These are phyloP conservation scores for Aspergillus leporis DNA, from an alignment of 495 filamentous ascomycete genomes.

Conservation along the genomic window DNA sequence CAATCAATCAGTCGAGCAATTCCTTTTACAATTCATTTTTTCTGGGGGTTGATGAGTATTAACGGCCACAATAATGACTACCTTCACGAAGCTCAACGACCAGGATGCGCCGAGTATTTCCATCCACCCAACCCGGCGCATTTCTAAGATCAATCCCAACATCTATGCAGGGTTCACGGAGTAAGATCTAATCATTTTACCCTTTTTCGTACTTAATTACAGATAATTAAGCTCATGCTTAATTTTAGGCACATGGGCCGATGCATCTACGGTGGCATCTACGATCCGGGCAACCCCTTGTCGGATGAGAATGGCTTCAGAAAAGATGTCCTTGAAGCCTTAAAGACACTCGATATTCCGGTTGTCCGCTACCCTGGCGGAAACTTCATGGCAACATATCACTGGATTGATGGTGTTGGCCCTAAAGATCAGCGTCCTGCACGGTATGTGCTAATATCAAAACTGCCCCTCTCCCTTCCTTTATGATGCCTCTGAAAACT, in stretches of 20 bases:
- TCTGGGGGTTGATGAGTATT: constrained; percentile 1
- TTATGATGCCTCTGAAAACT: not conserved
- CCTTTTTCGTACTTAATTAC: not conserved
- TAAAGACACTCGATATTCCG: constrained; percentile 69
- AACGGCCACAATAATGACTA: constrained; percentile 53
- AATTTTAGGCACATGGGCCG: constrained; percentile 70
- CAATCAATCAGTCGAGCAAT: constrained; percentile 15
- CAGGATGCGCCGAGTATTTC: constrained; percentile 59
- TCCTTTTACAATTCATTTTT: not conserved
- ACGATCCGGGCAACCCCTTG: constrained; percentile 69
- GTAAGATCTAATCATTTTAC: constrained; percentile 40
- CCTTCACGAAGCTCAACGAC: constrained; percentile 64
- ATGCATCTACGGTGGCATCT: constrained; percentile 84
- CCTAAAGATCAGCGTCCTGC: constrained; percentile 64
- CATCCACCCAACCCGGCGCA: constrained; percentile 56
- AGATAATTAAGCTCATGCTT: constrained; percentile 14
- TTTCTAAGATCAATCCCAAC: constrained; percentile 70
- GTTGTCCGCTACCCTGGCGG: constrained; percentile 79
- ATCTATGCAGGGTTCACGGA: constrained; percentile 78
- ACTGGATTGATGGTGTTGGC: constrained; percentile 79
- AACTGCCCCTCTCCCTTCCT: not conserved
- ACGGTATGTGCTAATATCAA: constrained; percentile 30
- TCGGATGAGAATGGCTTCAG: constrained; percentile 74
- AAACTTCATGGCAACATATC: constrained; percentile 80
- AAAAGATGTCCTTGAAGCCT: constrained; percentile 68